Evolutionary conservation across 331 rosid species (phyloP), one percentile per base, ranked within the genome.

Genomic region (Prunus yedoensis): DNA sequence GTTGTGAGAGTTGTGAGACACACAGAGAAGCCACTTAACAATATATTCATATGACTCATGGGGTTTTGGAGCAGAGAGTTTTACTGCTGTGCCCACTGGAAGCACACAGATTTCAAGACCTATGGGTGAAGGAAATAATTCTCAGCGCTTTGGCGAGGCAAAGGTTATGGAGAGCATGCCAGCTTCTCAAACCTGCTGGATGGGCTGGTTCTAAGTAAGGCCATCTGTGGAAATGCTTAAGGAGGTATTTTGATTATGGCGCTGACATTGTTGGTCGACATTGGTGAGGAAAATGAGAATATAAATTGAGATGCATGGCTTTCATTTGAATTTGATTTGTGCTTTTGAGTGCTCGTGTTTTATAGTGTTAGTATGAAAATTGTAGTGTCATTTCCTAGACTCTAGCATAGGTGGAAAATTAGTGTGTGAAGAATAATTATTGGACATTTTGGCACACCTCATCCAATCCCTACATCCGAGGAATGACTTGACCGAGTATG

Each of bases 151-250:
- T 53, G 82, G 80, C 18, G 89, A 85, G 62, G 58, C 87, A 47
- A 90, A 84, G 74, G 78, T 71, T 35, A 57, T 47, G 62, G 91
- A 89, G 75, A 79, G 56, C 82, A 89, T 89, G 71, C 52, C 90
- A 71, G 66, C 87, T 78, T 81, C 93, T 75, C 97, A 90, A n/a
- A 83, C 99, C 99, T 64, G 89, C 97, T 59, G 97, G 99, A 18
- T 94, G 99, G 99, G 96, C 99, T 57, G 99, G 99, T 73, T 94
- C 79, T 92, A 83, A 89, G 75, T 5, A 8, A 15, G 21, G 70
- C n/a, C 52, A 14, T 53, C 66, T 72, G 74, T 51, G 63, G 27
- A 10, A 9, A 87, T 46, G 82, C 59, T 11, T 27, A n/a, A 27
- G 57, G 75, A 46, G 74, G 76, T 72, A 43, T n/a, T 79, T 30